Percentiles rank a stretch among this genome's conserved stretches.
These are phyloP conservation scores for Cutaneotrichosporon sp. DNA, from an alignment of 1,284 basidiomycete genomes.

Conservation along the genomic window DNA sequence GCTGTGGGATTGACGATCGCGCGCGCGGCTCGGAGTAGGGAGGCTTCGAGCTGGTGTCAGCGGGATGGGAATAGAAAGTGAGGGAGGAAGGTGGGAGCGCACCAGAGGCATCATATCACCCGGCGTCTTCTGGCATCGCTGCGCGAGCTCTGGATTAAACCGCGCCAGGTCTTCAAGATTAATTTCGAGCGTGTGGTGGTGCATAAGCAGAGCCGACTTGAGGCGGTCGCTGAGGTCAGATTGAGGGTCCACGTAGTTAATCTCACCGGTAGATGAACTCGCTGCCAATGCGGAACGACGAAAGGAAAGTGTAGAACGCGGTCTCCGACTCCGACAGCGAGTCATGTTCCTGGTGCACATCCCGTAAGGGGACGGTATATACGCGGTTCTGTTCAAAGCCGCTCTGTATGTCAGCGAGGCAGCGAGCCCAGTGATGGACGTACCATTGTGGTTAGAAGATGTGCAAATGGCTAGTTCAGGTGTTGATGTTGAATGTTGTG, in stretches of 20 bases:
- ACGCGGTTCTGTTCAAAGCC: constrained; percentile 75
- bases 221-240: constrained; percentile 70
- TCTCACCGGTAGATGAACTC: constrained; percentile 80
- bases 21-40: constrained; percentile 76
- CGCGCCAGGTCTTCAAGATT: constrained; percentile 86
- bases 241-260: neutral
- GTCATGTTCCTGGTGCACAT: constrained; percentile 59
- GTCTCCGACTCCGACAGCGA: constrained; percentile 75
- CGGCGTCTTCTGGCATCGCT: constrained; percentile 83
- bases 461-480: constrained; percentile 3
- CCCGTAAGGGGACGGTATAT: constrained; percentile 73
- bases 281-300: constrained; percentile 79
- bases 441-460: constrained; percentile 4
- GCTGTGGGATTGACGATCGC: constrained; percentile 68
- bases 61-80: neutral
- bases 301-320: constrained; percentile 77
- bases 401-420: constrained; percentile 48
- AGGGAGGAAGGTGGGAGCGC: constrained; percentile 28
- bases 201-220: constrained; percentile 82
- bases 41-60: constrained; percentile 73
- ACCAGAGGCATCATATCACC: constrained; percentile 87
- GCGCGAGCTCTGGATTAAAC: constrained; percentile 91
- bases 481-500: neutral
- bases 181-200: constrained; percentile 88
- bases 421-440: neutral